These are phyloP conservation scores for Nitzschia sp. DNA, from an alignment of 108 stramenopile species.

Conservation along the genomic window DNA sequence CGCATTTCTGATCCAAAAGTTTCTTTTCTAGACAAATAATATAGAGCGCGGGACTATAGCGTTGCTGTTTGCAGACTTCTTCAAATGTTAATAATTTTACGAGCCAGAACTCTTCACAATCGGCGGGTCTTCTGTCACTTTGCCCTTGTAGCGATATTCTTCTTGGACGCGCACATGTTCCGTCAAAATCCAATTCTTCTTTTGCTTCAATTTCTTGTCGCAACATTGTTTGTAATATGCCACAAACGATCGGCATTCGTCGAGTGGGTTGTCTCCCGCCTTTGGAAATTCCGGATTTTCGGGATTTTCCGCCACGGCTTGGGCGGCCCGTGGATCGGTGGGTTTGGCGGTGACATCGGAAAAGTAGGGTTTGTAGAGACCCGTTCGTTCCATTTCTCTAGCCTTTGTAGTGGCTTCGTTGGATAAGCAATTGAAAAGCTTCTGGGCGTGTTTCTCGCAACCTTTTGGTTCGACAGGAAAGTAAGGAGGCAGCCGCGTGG, in stretches of 20 bases:
- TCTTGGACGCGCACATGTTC: conserved; percentile 89
- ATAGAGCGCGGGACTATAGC: not conserved
- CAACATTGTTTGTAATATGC: conserved; percentile 84
- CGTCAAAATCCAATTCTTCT: conserved; percentile 82
- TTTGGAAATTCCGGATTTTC: conserved; percentile 53
- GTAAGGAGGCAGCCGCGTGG: conserved; percentile 69
- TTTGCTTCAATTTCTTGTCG: conserved; percentile 82
- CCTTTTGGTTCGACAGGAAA: conserved; percentile 86
- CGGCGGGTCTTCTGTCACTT: conserved; percentile 1
- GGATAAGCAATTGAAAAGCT: conserved; percentile 74
- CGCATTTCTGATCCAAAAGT: not conserved
- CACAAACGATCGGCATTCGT: conserved; percentile 72
- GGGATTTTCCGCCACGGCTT: conserved; percentile 41
- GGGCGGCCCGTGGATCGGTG: conserved; percentile 38
- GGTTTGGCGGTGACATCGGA: conserved; percentile 53
- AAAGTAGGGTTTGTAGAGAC: conserved; percentile 75
- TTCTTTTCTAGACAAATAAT: not conserved
- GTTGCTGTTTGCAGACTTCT: too few species aligned
- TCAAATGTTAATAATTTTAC: not conserved
- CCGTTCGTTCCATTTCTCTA: conserved; percentile 86
- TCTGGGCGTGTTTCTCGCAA: conserved; percentile 79
- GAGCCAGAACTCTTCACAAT: not conserved
- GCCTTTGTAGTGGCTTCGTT: conserved; percentile 78
- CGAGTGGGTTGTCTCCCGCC: conserved; percentile 78
- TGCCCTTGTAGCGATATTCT: conserved; percentile 74